phyloP scores from a whole-genome alignment of 1,284 basidiomycete species.

The Leccinum pallidistipes region DNA sequence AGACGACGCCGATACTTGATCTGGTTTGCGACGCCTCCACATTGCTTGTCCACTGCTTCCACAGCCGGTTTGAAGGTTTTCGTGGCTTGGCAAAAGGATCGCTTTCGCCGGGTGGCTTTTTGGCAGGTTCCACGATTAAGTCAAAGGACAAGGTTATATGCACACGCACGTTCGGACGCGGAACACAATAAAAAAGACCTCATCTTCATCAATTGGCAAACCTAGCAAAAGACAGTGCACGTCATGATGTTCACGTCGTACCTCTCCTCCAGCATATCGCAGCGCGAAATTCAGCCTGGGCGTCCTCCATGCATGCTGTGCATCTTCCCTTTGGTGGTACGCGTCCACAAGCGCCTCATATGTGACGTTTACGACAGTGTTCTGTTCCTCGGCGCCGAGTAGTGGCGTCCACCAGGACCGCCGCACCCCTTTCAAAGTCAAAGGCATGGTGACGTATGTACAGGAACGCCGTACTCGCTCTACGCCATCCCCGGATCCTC shows the following conservation, averaged over 20 bases:
- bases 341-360: constrained; percentile 26
- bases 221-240: constrained; percentile 32
- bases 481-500: constrained; percentile 46
- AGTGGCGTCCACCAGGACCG: constrained; percentile 16
- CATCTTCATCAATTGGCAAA: constrained; percentile 35
- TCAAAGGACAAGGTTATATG: too few species aligned
- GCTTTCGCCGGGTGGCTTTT: constrained; percentile 26
- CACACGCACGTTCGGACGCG: background rate
- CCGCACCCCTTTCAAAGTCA: constrained; percentile 13
- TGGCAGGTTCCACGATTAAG: background rate
- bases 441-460: constrained; percentile 34
- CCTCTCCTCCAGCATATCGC: constrained; percentile 18
- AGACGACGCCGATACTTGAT: background rate
- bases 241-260: constrained; percentile 19
- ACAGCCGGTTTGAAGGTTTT: constrained; percentile 21
- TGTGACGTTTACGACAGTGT: constrained; percentile 7
- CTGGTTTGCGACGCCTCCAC: constrained; percentile 26
- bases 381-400: constrained; percentile 8
- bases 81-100: constrained; percentile 12
- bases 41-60: constrained; percentile 24
- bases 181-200: background rate
- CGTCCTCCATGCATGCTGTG: constrained; percentile 31
- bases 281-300: constrained; percentile 22
- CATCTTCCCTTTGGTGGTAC: constrained; percentile 6
- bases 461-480: constrained; percentile 22